Evolutionary conservation across 2,329 filamentous ascomycete species (phyloP), one percentile per base, ranked within the genome.

Genomic region (Verticillium dahliae): DNA sequence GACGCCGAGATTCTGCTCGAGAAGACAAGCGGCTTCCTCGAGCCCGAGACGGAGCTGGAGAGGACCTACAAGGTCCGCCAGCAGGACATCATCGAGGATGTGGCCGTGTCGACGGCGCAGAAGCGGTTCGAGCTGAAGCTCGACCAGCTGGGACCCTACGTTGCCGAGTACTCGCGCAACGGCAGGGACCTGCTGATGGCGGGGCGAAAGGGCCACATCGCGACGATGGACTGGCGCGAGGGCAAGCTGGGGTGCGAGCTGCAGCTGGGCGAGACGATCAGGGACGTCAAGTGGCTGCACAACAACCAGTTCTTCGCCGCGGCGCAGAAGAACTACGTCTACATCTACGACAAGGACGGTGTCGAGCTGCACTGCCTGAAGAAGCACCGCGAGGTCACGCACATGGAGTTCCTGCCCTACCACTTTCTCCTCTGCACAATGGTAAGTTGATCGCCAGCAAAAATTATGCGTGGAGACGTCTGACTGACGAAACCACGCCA

Each of bases 381-480:
- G 75, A 95, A 95, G 74, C 94, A 97, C 73, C 85, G 91, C 64
- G 95, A 99, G 74, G 91, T 96, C 14, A 90, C 90, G 13, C 89
- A 96, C 74, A 92, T 99, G 83, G 92, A 98, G 75, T 99, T 97
- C 72, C 80, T 98, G 14, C 94, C 94, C 0, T 98, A 97, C 72
- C 95, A 99, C 74, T 99, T 96, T 74, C 85, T 99, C 52, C 82
- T 99, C 57, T 90, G 91, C 18, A 96, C 92, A 18, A 84, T 94
- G 69, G 89, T 90, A 75, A 80, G 87, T 82, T 10, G 10, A 13
- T 3, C 34, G 13, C 14, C 11, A 6, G 22, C 15, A 7, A 2
- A 6, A 10, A 15, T 4, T 4, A 3, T 10, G 14, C 14, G 15
- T 1, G 9, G 33, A 52, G 56, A n/a, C 2, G 1, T 2, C 18